A percentile compares a stretch with the other conserved stretches of the same genome.
Evolutionary conservation across 495 filamentous ascomycete species (phyloP).

Genomic region (Xylaria acuta): DNA sequence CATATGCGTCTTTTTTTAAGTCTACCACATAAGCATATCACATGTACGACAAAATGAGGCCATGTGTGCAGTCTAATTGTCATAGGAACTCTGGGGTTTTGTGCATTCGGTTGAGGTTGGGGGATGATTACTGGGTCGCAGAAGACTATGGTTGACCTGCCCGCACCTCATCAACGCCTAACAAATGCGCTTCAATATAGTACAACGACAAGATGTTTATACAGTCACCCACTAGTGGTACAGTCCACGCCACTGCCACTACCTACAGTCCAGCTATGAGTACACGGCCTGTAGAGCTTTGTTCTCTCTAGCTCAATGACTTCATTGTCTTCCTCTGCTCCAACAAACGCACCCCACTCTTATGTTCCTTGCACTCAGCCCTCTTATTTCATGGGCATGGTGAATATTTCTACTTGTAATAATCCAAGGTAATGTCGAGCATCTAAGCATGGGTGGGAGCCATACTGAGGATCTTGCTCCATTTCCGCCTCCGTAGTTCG

Average conservation of each 20-base stretch:
- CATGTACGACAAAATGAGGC: constrained; percentile 7
- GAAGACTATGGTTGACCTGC: constrained; percentile 12
- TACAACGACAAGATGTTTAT: constrained; percentile 30
- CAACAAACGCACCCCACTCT: background rate
- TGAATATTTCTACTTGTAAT: background rate
- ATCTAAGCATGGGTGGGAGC: constrained; percentile 88
- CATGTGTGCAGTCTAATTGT: constrained; percentile 6
- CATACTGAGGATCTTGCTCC: constrained; percentile 97
- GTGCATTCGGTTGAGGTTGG: constrained; percentile 19
- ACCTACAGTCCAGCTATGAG: background rate
- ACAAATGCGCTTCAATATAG: constrained; percentile 30
- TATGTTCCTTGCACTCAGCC: background rate
- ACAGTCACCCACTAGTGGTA: constrained; percentile 1
- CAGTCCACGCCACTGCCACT: constrained; percentile 10
- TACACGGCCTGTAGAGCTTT: background rate
- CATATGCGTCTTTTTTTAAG: background rate
- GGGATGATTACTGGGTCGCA: constrained; percentile 7
- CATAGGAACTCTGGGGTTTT: constrained; percentile 17
- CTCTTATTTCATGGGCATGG: background rate
- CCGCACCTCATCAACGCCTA: constrained; percentile 20
- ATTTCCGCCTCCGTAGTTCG: constrained; percentile 86
- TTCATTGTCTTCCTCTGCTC: background rate
- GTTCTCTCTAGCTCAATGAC: background rate
- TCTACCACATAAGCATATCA: constrained; percentile 17
- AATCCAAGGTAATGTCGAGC: background rate